Percentiles rank a stretch among this genome's conserved stretches.
phyloP scores from a whole-genome alignment of 1,284 basidiomycete species.

The Clitocybe nebularis region DNA sequence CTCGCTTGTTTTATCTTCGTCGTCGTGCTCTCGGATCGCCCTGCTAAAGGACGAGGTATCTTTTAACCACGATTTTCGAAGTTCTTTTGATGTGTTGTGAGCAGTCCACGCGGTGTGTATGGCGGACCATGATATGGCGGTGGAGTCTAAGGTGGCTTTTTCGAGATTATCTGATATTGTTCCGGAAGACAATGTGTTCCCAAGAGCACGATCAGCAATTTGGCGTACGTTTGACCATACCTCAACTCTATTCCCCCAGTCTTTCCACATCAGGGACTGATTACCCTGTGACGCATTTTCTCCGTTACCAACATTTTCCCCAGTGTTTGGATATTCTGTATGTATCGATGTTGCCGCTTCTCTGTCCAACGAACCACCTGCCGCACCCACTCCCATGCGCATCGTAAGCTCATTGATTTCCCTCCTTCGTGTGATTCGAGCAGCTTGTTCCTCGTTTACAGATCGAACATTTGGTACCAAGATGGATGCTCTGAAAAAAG shows the following conservation, averaged over 20 bases:
- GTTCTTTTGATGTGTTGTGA: constrained; percentile 44
- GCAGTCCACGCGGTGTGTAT: constrained; percentile 61
- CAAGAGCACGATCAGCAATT: constrained; percentile 71
- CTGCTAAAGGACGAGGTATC: constrained; percentile 38
- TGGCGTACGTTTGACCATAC: constrained; percentile 64
- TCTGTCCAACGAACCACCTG: constrained; percentile 64
- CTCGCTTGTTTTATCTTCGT: constrained; percentile 36
- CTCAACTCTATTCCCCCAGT: constrained; percentile 68
- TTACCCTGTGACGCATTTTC: constrained; percentile 18
- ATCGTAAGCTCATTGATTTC: constrained; percentile 78
- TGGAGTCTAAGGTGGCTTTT: constrained; percentile 47
- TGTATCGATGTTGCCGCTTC: constrained; percentile 24
- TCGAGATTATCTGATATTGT: constrained; percentile 21
- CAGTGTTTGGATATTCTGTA: constrained; percentile 3
- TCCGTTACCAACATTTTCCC: constrained; percentile 9
- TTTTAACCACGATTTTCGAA: constrained; percentile 61
- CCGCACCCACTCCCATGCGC: constrained; percentile 71
- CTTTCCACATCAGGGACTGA: constrained; percentile 55
- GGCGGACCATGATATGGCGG: constrained; percentile 58
- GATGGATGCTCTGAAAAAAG: constrained; percentile 70
- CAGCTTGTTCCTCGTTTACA: constrained; percentile 48
- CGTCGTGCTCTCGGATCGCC: constrained; percentile 33
- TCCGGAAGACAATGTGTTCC: constrained; percentile 50
- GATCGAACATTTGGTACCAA: constrained; percentile 67
- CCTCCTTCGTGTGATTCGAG: constrained; percentile 57